These are phyloP conservation scores for Coemansia sp. DNA, from an alignment of 371 early-diverging fungal genomes.

Conservation along the genomic window DNA sequence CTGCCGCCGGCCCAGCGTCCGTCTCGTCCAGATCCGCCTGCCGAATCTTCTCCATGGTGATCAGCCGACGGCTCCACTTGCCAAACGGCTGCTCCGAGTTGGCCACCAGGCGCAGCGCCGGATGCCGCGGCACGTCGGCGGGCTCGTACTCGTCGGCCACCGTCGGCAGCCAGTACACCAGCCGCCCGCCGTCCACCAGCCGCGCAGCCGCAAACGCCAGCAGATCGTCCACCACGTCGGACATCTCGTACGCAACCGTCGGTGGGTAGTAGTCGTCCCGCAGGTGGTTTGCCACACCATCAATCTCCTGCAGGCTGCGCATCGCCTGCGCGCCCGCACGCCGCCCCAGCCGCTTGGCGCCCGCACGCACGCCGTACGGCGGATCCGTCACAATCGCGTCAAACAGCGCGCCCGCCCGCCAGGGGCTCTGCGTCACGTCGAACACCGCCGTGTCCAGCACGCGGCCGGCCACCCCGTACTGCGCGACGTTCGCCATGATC, in stretches of 20 bases:
- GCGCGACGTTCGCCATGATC: slow-evolving; percentile 75
- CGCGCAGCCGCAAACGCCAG: slow-evolving; percentile 78
- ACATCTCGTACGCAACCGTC: slow-evolving; percentile 92
- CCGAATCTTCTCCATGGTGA: slow-evolving; percentile 87
- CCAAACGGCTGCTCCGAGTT: slow-evolving; percentile 94
- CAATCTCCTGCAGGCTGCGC: slow-evolving; percentile 55
- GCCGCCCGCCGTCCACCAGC: slow-evolving; percentile 81
- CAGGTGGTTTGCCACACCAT: slow-evolving; percentile 58
- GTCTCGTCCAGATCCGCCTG: neutral
- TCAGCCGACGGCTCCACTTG: slow-evolving; percentile 88
- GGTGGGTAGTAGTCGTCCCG: slow-evolving; percentile 81
- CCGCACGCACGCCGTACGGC: slow-evolving; percentile 98
- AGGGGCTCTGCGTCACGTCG: slow-evolving; percentile 89
- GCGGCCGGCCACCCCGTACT: slow-evolving; percentile 72
- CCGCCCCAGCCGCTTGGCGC: slow-evolving; percentile 89
- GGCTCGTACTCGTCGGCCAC: slow-evolving; percentile 77
- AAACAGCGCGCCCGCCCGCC: slow-evolving; percentile 69
- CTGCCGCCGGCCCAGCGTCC: neutral
- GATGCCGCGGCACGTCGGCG: slow-evolving; percentile 83
- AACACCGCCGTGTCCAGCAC: slow-evolving; percentile 82
- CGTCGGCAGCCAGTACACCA: slow-evolving; percentile 97
- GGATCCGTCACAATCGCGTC: slow-evolving; percentile 87
- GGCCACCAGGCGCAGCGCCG: slow-evolving; percentile 72
- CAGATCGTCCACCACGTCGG: slow-evolving; percentile 82
- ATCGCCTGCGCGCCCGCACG: slow-evolving; percentile 62